These are phyloP conservation scores for Rhytidhysteron rufulum DNA, from an alignment of 2,329 filamentous ascomycete genomes.

Conservation along the genomic window DNA sequence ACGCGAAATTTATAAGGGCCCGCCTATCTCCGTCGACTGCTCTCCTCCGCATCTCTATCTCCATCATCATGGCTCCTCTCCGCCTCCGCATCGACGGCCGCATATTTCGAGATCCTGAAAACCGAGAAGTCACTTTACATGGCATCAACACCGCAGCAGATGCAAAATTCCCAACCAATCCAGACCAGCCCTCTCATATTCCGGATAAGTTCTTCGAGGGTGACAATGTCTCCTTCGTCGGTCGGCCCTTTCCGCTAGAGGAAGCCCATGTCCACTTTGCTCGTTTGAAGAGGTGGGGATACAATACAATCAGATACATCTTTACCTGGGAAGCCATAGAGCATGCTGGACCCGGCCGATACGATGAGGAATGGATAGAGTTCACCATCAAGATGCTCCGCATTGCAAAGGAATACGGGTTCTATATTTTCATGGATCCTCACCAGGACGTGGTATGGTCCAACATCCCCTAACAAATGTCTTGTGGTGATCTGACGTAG, in stretches of 20 bases:
- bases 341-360: conserved; percentile 80
- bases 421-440: conserved; percentile 97
- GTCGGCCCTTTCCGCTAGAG: conserved; percentile 75
- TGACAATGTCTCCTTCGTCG: conserved; percentile 85
- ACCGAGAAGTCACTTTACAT: conserved; percentile 81
- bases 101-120: conserved; percentile 74
- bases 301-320: conserved; percentile 93
- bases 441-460: conserved; percentile 93
- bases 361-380: conserved; percentile 90
- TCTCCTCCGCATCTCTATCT: not conserved
- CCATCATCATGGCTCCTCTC: conserved; percentile 62
- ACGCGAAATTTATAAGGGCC: not conserved
- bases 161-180: conserved; percentile 80
- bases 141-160: conserved; percentile 94
- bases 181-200: conserved; percentile 77
- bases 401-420: conserved; percentile 82
- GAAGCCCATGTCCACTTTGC: conserved; percentile 86
- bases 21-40: not conserved
- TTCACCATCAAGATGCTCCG: conserved; percentile 84
- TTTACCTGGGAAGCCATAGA: conserved; percentile 99
- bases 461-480: too few species aligned
- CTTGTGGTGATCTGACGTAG: conserved; percentile 19
- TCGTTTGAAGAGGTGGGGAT: conserved; percentile 81
- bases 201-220: conserved; percentile 82
- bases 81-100: conserved; percentile 80